Evolutionary conservation across 2,329 filamentous ascomycete genomes (phyloP).

Genomic region (Colletotrichum tropicale): DNA sequence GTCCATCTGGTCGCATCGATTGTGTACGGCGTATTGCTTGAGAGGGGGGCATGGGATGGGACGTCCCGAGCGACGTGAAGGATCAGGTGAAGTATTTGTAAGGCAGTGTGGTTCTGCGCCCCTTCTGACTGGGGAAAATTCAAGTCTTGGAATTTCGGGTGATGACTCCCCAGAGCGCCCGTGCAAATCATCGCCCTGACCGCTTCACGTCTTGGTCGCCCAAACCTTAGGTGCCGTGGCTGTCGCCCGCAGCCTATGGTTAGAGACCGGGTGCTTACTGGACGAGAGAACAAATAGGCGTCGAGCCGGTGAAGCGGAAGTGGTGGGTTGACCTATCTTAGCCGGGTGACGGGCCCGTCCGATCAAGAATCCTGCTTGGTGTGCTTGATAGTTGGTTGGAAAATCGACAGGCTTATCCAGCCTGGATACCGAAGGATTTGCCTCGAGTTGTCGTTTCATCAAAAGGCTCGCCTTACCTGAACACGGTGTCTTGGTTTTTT

Average conservation of each 20-base stretch:
- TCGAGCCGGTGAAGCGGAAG: not conserved
- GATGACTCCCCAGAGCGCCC: not conserved
- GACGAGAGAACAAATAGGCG: slow-evolving; percentile 14
- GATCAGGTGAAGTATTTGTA: not conserved
- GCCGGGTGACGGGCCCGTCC: not conserved
- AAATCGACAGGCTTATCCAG: not conserved
- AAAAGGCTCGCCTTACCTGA: not conserved
- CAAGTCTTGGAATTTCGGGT: not conserved
- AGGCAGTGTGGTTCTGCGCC: not conserved
- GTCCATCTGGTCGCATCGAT: not conserved
- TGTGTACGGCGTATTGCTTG: not conserved
- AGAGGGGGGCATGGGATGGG: not conserved
- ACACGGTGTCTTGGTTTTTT: not conserved
- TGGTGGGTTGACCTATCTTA: not conserved
- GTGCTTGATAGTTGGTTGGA: not conserved
- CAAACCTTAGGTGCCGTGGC: slow-evolving; percentile 10
- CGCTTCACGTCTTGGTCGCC: slow-evolving; percentile 13
- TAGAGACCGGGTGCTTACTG: not conserved
- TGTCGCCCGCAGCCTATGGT: not conserved
- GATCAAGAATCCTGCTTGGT: not conserved
- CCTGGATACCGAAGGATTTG: not conserved
- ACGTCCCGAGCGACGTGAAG: not conserved
- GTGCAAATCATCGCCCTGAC: slow-evolving; percentile 18
- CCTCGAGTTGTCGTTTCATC: not conserved
- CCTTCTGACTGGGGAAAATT: not conserved